Evolutionary conservation across 2,329 filamentous ascomycete species (phyloP).

Genomic region (Pyrenophora tritici-repentis): DNA sequence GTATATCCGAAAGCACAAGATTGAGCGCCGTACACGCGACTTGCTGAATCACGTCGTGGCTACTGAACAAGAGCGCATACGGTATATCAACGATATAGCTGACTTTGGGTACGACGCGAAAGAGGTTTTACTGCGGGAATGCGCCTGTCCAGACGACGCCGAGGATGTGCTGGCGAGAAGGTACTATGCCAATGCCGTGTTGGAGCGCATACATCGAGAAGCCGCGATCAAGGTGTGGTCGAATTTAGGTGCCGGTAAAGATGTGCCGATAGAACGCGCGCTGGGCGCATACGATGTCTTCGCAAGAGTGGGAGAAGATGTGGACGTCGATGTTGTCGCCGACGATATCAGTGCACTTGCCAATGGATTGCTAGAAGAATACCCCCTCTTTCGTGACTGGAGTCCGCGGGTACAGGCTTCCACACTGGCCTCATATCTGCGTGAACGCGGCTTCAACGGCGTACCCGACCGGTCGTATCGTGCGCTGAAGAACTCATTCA

Average conservation of each 20-base stretch:
- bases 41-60: constrained; percentile 69
- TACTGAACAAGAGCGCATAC: constrained; percentile 71
- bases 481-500: constrained; percentile 82
- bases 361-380: constrained; percentile 57
- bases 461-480: constrained; percentile 75
- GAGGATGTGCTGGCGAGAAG: constrained; percentile 80
- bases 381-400: constrained; percentile 60
- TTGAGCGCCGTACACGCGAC: constrained; percentile 41
- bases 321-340: constrained; percentile 71
- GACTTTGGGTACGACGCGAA: constrained; percentile 84
- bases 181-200: constrained; percentile 73
- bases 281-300: constrained; percentile 90
- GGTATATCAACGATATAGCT: constrained; percentile 72
- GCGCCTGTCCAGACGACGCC: constrained; percentile 60
- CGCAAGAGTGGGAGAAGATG: constrained; percentile 71
- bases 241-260: constrained; percentile 57
- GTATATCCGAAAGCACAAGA: constrained; percentile 44
- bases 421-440: constrained; percentile 71
- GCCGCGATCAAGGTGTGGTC: constrained; percentile 80
- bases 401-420: constrained; percentile 71
- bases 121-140: constrained; percentile 75
- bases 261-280: constrained; percentile 70
- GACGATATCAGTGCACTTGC: constrained; percentile 69
- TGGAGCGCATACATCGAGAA: constrained; percentile 80
- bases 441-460: constrained; percentile 70